Base-by-base conservation (phyloP, 768 basidiomycete species). In the Termitomyces sp. region DNA sequence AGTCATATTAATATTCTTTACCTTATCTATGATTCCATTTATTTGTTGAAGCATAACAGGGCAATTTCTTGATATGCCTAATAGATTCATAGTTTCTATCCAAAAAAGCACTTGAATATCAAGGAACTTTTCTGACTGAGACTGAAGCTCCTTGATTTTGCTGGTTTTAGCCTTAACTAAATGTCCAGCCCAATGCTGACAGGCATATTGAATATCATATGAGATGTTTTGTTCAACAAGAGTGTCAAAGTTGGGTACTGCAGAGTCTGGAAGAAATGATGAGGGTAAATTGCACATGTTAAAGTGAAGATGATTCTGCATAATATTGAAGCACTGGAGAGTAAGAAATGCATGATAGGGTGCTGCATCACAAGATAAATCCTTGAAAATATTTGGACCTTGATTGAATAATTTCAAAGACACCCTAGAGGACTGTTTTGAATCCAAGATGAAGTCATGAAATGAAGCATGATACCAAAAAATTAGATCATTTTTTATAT, bases 391-490 rank as follows among this genome's bases (percentile, higher is more conserved):
- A 50, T n/a, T 3, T 2, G n/a, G n/a, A n/a, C n/a, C n/a, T 33
- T 20, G 12, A n/a, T 50, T n/a, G 1, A 4, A 20, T 16, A 3
- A 13, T 32, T 9, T 33, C 6, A 50, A 2, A 20, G 1, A 33
- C 5, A 50, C 20, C 8, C 32, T n/a, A 4, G 10, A 48, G 13
- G 48, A n/a, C n/a, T n/a, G n/a, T n/a, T n/a, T n/a, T n/a, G n/a
- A n/a, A n/a, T n/a, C n/a, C n/a, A n/a, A n/a, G 33, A 69, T 60
- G 30, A 68, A 68, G 41, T 70, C 65, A 6, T 61, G 60, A 41
- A 66, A 67, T 3, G 67, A 68, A 28, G 62, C 55, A 50, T 70
- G 67, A 53, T 51, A 26, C 49, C 32, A 50, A 12, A 33, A 50
- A 12, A 50, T 4, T 10, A 1, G 7, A 12, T 6, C 4, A 33